These are phyloP conservation scores for Aurinia saxatilis DNA, from an alignment of 345 rosid genomes.

Conservation along the genomic window DNA sequence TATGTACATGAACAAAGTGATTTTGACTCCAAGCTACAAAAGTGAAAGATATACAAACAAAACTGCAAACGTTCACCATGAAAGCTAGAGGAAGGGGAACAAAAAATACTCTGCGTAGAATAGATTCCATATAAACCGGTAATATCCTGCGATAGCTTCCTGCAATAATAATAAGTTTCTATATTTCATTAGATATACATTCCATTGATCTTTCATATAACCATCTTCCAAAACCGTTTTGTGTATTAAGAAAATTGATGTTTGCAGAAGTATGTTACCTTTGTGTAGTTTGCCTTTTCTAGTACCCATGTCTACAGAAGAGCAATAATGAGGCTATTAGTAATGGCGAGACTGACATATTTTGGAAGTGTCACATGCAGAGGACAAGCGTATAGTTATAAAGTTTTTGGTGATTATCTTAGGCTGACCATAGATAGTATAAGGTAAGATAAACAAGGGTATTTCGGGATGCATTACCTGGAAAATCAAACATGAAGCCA, in stretches of 20 bases:
- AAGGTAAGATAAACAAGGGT: not conserved
- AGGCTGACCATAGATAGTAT: not conserved
- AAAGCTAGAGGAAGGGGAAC: constrained; percentile 63
- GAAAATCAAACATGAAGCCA: constrained; percentile 70
- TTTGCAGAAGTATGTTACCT: constrained; percentile 44
- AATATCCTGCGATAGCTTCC: constrained; percentile 78
- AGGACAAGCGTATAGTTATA: not conserved
- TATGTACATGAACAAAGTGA: constrained; percentile 18
- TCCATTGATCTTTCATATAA: not conserved
- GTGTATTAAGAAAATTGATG: not conserved
- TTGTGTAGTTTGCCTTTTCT: constrained; percentile 71
- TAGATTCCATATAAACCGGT: constrained; percentile 89
- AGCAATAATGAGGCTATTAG: not conserved
- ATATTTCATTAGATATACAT: constrained; percentile 5
- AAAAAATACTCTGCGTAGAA: constrained; percentile 80
- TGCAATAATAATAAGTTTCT: constrained; percentile 31
- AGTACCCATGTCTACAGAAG: constrained; percentile 62
- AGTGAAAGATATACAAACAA: constrained; percentile 6
- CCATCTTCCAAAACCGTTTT: not conserved
- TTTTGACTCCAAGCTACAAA: constrained; percentile 8
- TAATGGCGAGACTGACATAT: not conserved
- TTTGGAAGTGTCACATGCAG: not conserved
- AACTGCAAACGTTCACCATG: not conserved
- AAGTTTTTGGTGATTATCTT: not conserved
- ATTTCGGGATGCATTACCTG: constrained; percentile 45